Conservation (phyloP, 306 rosid genomes). For the Sicyos baderoa region DNA sequence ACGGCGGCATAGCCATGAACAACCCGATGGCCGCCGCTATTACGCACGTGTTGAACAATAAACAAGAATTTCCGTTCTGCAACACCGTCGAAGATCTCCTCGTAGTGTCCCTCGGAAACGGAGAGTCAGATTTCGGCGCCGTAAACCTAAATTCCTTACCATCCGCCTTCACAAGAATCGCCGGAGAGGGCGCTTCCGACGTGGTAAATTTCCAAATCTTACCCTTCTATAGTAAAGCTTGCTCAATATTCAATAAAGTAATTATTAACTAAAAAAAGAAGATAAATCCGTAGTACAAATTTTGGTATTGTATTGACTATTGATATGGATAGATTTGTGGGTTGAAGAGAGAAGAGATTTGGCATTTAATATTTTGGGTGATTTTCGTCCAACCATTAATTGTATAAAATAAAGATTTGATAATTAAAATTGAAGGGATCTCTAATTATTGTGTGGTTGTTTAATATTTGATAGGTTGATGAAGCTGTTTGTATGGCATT, state of each 20-base stretch:
- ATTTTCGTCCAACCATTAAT: too few species aligned
- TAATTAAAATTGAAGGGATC: too few species aligned
- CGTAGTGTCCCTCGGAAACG: slow-evolving; percentile 86
- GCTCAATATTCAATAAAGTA: not conserved
- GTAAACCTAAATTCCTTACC: slow-evolving; percentile 30
- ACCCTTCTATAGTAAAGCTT: not conserved
- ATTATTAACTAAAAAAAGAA: not conserved
- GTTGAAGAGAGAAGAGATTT: slow-evolving; percentile 7
- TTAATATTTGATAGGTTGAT: slow-evolving; percentile 68
- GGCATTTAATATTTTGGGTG: slow-evolving; percentile 20
- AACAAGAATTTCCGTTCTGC: slow-evolving; percentile 86
- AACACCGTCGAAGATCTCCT: slow-evolving; percentile 59
- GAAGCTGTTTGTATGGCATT: slow-evolving; percentile 92
- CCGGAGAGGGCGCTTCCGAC: slow-evolving; percentile 88
- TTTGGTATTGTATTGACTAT: not conserved
- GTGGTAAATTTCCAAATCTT: slow-evolving; percentile 37
- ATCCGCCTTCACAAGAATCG: slow-evolving; percentile 44
- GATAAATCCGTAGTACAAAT: not conserved
- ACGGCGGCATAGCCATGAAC: slow-evolving; percentile 76
- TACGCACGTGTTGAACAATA: slow-evolving; percentile 87
- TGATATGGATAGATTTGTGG: slow-evolving; percentile 6
- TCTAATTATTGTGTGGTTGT: not conserved
- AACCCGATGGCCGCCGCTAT: slow-evolving; percentile 80
- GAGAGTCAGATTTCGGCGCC: slow-evolving; percentile 52
- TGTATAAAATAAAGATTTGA: too few species aligned